Evolutionary conservation across 108 stramenopile genomes (phyloP), one percentile per base, ranked within the genome.

Genomic region (Nitzschia putrida): DNA sequence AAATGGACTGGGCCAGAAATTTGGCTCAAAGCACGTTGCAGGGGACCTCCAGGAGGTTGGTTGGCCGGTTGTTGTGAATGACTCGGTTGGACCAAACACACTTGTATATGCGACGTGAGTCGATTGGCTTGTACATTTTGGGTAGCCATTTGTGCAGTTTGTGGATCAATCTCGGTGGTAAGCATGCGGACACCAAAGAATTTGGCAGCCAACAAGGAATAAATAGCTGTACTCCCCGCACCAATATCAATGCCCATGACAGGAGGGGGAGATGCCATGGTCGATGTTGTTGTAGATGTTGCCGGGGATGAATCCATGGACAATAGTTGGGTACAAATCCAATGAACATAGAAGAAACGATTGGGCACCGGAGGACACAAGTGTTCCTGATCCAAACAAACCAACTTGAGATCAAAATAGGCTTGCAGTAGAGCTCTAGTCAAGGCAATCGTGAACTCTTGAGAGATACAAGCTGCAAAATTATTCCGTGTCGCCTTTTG

Each of bases 301-400:
- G 14, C 6, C 3, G n/a, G 11, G 9, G n/a, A 0, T 38, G 58
- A 59, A 34, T 34, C 29, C 29, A 34, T 34, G n/a, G 60, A 25
- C 42, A 97, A 57, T 40, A 97, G 38, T 45, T 71, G 76, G 25
- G 87, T 72, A 54, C 75, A 70, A 45, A 97, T 73, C 95, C 95
- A 97, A 56, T 80, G 83, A 18, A 95, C 65, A 66, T 95, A 95
- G 68, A 94, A 95, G 61, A 88, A 90, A 26, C 97, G 81, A 70
- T 97, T 96, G 14, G 97, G 95, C 20, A 97, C 79, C 14, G 97
- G 97, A 26, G 97, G 97, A 68, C 91, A 94, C 34, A 97, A 68
- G 23, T 80, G 76, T 21, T 89, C 86, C 18, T 65, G 73, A 10
- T 94, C 95, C 37, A 94, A 64, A 26, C 84, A 76, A 34, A 89